A percentile compares a stretch with the other conserved stretches of the same genome.
Evolutionary conservation across 306 rosid genomes (phyloP).

Genomic region (Canavalia ensiformis): DNA sequence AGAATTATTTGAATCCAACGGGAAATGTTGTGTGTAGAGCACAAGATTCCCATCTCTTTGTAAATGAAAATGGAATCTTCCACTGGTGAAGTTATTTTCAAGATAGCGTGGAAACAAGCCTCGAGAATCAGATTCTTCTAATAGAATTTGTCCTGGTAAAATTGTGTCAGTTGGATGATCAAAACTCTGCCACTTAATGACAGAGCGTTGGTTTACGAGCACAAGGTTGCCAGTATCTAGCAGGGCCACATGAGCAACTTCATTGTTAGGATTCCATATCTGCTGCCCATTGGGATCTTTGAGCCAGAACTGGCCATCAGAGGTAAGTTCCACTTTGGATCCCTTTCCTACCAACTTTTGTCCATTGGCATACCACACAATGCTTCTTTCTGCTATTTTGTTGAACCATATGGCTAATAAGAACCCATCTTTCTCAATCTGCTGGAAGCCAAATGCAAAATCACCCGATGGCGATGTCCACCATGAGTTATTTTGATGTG

Average conservation of each 20-base stretch:
- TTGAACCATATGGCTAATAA: slow-evolving; percentile 62
- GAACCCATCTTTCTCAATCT: slow-evolving; percentile 37
- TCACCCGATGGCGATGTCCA: slow-evolving; percentile 56
- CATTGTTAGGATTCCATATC: slow-evolving; percentile 27
- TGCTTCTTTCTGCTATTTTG: slow-evolving; percentile 49
- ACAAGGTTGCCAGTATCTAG: slow-evolving; percentile 50
- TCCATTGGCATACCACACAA: slow-evolving; percentile 61
- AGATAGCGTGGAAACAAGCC: slow-evolving; percentile 43
- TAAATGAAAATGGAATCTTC: slow-evolving; percentile 49
- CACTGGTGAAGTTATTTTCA: slow-evolving; percentile 38
- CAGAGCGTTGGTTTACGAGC: slow-evolving; percentile 2
- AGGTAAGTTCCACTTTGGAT: slow-evolving; percentile 49
- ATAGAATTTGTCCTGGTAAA: slow-evolving; percentile 51
- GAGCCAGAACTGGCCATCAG: slow-evolving; percentile 43
- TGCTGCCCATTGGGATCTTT: slow-evolving; percentile 42
- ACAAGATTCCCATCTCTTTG: slow-evolving; percentile 52
- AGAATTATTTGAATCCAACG: not conserved
- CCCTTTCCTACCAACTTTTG: slow-evolving; percentile 37
- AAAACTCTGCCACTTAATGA: slow-evolving; percentile 51
- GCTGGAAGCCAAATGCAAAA: slow-evolving; percentile 64
- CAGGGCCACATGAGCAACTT: slow-evolving; percentile 39
- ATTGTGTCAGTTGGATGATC: slow-evolving; percentile 55
- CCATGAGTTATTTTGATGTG: not conserved
- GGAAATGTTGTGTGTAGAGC: slow-evolving; percentile 47
- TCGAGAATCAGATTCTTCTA: not conserved